Conservation (phyloP, 2,329 filamentous ascomycete genomes). For the Colletotrichum gloeosporioides region DNA sequence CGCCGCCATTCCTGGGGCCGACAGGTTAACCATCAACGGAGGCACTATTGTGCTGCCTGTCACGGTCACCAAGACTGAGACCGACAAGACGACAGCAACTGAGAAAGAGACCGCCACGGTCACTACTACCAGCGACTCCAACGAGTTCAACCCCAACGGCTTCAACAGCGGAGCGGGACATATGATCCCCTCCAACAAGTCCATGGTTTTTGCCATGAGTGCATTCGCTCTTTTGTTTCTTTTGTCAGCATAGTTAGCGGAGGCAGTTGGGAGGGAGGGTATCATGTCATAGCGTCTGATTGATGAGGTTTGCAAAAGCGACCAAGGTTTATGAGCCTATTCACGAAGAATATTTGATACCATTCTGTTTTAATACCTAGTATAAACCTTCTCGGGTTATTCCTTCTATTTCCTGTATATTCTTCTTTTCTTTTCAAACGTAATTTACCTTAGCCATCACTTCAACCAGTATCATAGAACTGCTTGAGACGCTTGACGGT, state of each 20-base stretch:
- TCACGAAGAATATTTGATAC: background rate
- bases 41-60: background rate
- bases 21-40: background rate
- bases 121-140: background rate
- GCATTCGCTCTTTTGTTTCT: conserved; percentile 1
- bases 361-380: background rate
- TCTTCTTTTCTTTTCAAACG: background rate
- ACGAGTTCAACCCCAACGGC: background rate
- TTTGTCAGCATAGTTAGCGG: background rate
- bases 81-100: background rate
- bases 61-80: background rate
- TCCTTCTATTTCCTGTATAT: background rate
- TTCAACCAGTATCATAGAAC: background rate
- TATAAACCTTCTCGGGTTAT: background rate
- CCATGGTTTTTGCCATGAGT: background rate
- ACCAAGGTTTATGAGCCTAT: background rate
- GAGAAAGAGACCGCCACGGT: conserved; percentile 9
- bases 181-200: background rate
- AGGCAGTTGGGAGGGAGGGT: background rate
- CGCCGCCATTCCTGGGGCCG: background rate
- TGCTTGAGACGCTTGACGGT: background rate
- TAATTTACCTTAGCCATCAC: background rate
- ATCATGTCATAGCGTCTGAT: background rate
- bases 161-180: conserved; percentile 13
- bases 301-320: background rate